Evolutionary conservation across 2,329 filamentous ascomycete genomes (phyloP), one percentile per base, ranked within the genome.

Genomic region (Waltergamsia citrina): DNA sequence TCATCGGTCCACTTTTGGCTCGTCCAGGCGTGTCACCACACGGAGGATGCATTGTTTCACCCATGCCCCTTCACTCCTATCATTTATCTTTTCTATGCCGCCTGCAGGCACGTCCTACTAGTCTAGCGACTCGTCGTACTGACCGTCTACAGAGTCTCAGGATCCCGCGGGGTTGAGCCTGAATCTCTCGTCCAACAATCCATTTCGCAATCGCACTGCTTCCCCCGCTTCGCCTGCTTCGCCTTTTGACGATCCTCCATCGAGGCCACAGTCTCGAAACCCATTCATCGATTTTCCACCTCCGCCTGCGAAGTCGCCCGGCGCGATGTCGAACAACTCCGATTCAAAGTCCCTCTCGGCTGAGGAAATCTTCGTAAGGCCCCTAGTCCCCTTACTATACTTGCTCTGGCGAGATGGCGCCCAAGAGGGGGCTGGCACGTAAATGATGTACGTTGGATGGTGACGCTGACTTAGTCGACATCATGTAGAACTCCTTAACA

Each of bases 111-210:
- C 24, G 12, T n/a, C 24, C 15, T n/a, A n/a, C n/a, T n/a, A n/a
- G n/a, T n/a, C n/a, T n/a, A n/a, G n/a, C n/a, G n/a, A n/a, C n/a
- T n/a, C n/a, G n/a, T n/a, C n/a, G n/a, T 12, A 26, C 22, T 36
- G 17, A 31, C 28, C 27, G 28, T 5, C 4, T 14, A 7, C 35
- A 33, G 29, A 37, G 16, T 32, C 29, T n/a, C 32, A 40, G 29
- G 26, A 23, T 8, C 25, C 44, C 37, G 40, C 46, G 38, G 68
- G 67, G 45, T 64, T 81, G 52, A 64, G 71, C 35, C 62, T 81
- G 54, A 81, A 78, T 58, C 72, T 87, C 50, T 78, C 79, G 56
- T 87, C 82, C 55, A 87, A 87, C 69, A 88, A 88, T 54, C 83
- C 83, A 41, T 88, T 76, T 50, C 79, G 82, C 63, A 85, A 85